phyloP scores from a whole-genome alignment of 768 basidiomycete species.

The Imleria badia region DNA sequence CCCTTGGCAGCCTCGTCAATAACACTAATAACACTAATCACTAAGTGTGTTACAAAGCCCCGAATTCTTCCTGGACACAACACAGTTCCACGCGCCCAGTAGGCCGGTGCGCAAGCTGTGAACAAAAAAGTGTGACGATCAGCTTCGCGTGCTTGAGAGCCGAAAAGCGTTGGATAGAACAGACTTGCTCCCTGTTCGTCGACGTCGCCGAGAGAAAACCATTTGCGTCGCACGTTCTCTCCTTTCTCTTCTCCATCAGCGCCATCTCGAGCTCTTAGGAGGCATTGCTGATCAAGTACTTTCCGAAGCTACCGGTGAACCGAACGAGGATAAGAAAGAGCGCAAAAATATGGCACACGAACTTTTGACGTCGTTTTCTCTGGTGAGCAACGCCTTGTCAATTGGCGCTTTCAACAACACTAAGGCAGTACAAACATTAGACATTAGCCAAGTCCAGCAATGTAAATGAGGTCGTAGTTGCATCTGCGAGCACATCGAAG shows the following conservation, averaged over 20 bases:
- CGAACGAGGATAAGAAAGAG: slow-evolving; percentile 30
- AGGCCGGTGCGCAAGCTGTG: too few relatives aligned
- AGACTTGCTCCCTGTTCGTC: too few relatives aligned
- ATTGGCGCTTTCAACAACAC: neutral
- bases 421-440: slow-evolving; percentile 14
- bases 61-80: too few relatives aligned
- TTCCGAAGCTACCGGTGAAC: slow-evolving; percentile 20
- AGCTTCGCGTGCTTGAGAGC: too few relatives aligned
- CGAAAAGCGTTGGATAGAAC: too few relatives aligned
- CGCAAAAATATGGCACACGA: slow-evolving; percentile 49
- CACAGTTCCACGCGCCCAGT: too few relatives aligned
- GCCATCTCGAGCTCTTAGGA: slow-evolving; percentile 53
- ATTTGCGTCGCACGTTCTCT: slow-evolving; percentile 32
- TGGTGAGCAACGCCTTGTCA: slow-evolving; percentile 37
- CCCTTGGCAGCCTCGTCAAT: neutral
- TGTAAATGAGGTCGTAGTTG: slow-evolving; percentile 48
- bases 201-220: too few relatives aligned
- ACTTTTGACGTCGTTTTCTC: slow-evolving; percentile 56
- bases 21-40: neutral
- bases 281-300: slow-evolving; percentile 39
- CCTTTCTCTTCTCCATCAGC: slow-evolving; percentile 62
- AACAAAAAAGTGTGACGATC: too few relatives aligned
- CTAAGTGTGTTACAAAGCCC: neutral
- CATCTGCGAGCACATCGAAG: slow-evolving; percentile 61
- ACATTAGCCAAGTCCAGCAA: slow-evolving; percentile 25